These are phyloP conservation scores for Lodderomyces orthopsilosis DNA, from an alignment of 1,139 yeast genomes.

Conservation along the genomic window DNA sequence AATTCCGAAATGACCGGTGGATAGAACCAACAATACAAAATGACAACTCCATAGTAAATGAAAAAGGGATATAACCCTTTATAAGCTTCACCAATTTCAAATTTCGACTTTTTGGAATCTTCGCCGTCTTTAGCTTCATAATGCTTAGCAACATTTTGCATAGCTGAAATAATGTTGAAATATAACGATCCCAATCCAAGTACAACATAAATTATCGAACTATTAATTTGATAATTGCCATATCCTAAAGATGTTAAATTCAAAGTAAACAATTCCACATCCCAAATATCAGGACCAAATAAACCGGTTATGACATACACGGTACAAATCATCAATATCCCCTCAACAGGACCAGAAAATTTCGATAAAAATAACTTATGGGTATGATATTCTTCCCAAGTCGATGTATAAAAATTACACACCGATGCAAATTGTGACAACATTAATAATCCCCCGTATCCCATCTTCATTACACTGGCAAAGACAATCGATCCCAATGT, in stretches of 20 bases:
- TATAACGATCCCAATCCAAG: constrained; percentile 57
- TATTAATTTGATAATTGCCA: constrained; percentile 25
- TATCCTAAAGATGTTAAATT: constrained; percentile 34
- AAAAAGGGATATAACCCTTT: constrained; percentile 71
- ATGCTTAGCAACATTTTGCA: constrained; percentile 61
- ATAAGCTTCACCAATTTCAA: constrained; percentile 45
- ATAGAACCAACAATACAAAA: constrained; percentile 41
- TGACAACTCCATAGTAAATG: constrained; percentile 55
- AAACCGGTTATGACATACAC: constrained; percentile 63
- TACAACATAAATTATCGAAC: constrained; percentile 44
- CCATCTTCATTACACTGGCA: constrained; percentile 70
- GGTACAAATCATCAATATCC: constrained; percentile 63
- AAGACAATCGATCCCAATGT: constrained; percentile 74
- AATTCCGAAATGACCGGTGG: constrained; percentile 52
- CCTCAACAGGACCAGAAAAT: constrained; percentile 95
- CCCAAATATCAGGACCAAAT: constrained; percentile 72
- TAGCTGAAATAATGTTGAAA: constrained; percentile 72
- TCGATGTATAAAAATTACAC: constrained; percentile 80
- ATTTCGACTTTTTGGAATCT: constrained; percentile 19
- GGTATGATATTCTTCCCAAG: constrained; percentile 97
- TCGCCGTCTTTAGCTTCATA: constrained; percentile 31
- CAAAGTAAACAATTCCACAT: constrained; percentile 29
- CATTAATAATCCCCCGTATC: constrained; percentile 62
- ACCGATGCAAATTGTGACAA: constrained; percentile 73
- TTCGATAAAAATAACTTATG: constrained; percentile 76